These are phyloP conservation scores for Bisporella sp. DNA, from an alignment of 2,329 filamentous ascomycete genomes.

Conservation along the genomic window DNA sequence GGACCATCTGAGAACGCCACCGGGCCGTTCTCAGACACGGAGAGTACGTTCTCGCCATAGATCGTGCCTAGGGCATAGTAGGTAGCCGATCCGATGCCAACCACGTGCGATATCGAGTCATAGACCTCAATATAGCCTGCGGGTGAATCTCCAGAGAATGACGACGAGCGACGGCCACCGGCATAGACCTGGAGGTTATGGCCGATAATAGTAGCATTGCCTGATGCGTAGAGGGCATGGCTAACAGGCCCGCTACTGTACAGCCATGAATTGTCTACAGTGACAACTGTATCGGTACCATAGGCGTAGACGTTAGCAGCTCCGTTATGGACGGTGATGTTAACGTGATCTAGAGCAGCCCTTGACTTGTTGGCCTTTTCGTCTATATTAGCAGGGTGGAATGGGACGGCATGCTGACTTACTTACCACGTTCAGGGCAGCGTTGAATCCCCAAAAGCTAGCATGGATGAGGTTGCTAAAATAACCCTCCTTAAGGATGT, in stretches of 20 bases:
- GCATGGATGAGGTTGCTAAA: slow-evolving; percentile 22
- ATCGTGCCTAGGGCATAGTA: slow-evolving; percentile 27
- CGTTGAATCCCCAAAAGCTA: slow-evolving; percentile 23
- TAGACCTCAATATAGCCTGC: slow-evolving; percentile 23
- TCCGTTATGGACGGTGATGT: slow-evolving; percentile 29
- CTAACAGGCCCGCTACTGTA: slow-evolving; percentile 28
- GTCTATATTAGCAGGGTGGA: not conserved
- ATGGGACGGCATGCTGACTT: not conserved
- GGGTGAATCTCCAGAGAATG: slow-evolving; percentile 28
- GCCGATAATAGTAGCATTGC: slow-evolving; percentile 25
- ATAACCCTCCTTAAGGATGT: slow-evolving; percentile 26
- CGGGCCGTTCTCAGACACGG: slow-evolving; percentile 17
- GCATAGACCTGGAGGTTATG: slow-evolving; percentile 24
- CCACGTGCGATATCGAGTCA: slow-evolving; percentile 24
- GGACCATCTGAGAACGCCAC: slow-evolving; percentile 25
- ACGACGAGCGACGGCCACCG: slow-evolving; percentile 26
- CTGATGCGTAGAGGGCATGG: slow-evolving; percentile 28
- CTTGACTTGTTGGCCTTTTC: slow-evolving; percentile 22
- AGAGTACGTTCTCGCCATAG: slow-evolving; percentile 22
- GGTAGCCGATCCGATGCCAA: slow-evolving; percentile 26
- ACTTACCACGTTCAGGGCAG: slow-evolving; percentile 17
- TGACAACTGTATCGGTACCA: slow-evolving; percentile 22
- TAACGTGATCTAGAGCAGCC: slow-evolving; percentile 20
- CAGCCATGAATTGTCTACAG: slow-evolving; percentile 23
- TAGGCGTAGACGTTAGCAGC: slow-evolving; percentile 28